Evolutionary conservation across 768 basidiomycete species (phyloP).

Genomic region (Hygrocybe punicea): DNA sequence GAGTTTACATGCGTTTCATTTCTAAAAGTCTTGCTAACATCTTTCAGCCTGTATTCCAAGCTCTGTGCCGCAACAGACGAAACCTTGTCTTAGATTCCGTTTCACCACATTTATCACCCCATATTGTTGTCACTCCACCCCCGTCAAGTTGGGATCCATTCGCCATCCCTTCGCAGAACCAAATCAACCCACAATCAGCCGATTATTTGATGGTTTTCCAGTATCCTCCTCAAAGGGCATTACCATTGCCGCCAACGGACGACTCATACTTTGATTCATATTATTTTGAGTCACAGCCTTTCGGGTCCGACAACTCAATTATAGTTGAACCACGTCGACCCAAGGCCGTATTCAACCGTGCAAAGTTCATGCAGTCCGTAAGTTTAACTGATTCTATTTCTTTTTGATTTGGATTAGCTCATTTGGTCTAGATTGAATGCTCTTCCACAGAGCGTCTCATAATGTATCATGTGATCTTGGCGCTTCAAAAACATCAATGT

Average conservation of each 20-base stretch:
- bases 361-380: conserved; percentile 32
- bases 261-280: neutral
- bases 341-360: conserved; percentile 29
- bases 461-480: conserved; percentile 31
- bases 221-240: conserved; percentile 17
- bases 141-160: conserved; percentile 37
- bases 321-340: neutral
- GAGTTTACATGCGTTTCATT: neutral
- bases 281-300: too few relatives aligned
- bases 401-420: neutral
- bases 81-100: conserved; percentile 47
- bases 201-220: conserved; percentile 35
- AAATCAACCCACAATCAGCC: conserved; percentile 35
- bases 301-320: neutral
- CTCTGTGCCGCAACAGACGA: conserved; percentile 23
- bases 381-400: conserved; percentile 2
- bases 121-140: conserved; percentile 53
- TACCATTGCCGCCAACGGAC: neutral
- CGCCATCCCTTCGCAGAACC: conserved; percentile 35
- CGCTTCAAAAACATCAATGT: conserved; percentile 36
- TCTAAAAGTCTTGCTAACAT: neutral
- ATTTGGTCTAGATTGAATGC: conserved; percentile 16
- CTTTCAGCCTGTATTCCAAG: conserved; percentile 27
- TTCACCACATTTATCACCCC: conserved; percentile 40
- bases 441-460: conserved; percentile 30